Conservation (phyloP, 2,329 filamentous ascomycete genomes). For the Pseudocercospora fijiensis region DNA sequence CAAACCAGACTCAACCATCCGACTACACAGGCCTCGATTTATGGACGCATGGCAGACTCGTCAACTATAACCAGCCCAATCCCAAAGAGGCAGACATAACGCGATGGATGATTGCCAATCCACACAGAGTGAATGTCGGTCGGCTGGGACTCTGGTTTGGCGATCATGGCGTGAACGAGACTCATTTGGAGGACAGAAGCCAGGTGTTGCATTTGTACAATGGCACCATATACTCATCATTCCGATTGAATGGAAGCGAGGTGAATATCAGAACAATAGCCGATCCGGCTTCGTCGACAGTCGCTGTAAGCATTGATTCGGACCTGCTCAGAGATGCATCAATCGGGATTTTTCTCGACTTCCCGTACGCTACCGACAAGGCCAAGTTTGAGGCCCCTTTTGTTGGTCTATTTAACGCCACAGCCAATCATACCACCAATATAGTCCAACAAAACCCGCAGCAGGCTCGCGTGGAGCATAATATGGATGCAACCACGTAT, state of each 20-base stretch:
- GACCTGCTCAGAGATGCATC: background rate
- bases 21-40: background rate
- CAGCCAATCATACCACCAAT: background rate
- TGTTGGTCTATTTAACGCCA: background rate
- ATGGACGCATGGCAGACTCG: background rate
- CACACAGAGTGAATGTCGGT: background rate
- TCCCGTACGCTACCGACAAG: background rate
- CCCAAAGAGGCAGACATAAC: background rate
- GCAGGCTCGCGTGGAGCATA: background rate
- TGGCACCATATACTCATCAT: background rate
- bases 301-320: background rate
- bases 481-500: background rate
- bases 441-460: background rate
- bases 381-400: background rate
- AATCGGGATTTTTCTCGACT: background rate
- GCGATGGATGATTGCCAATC: background rate
- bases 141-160: background rate
- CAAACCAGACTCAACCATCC: slow-evolving; percentile 1
- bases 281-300: background rate
- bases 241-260: background rate
- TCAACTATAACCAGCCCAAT: background rate
- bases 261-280: background rate
- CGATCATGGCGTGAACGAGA: background rate
- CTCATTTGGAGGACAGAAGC: background rate
- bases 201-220: background rate